Percentiles rank a stretch among this genome's conserved stretches.
These are phyloP conservation scores for Debaryomyces coudertii DNA, from an alignment of 1,139 yeast genomes.

Conservation along the genomic window DNA sequence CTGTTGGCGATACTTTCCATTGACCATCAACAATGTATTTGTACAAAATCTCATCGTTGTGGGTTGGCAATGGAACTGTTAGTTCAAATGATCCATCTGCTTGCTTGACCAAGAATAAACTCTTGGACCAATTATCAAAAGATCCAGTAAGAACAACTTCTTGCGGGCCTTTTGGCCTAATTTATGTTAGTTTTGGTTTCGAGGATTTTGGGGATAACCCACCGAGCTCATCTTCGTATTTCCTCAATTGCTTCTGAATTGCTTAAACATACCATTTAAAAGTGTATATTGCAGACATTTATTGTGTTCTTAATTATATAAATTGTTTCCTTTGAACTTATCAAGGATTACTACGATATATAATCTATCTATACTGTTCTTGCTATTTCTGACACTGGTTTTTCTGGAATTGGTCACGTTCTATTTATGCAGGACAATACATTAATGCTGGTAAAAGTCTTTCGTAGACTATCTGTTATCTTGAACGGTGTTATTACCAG, in stretches of 20 bases:
- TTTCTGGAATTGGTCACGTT: conserved; percentile 7
- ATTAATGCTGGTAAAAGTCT: background rate
- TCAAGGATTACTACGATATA: conserved; percentile 5
- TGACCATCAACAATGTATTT: conserved; percentile 78
- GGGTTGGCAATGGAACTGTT: conserved; percentile 54
- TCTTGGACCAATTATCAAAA: conserved; percentile 73
- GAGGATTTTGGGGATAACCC: background rate
- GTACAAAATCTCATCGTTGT: conserved; percentile 51
- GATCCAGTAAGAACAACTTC: conserved; percentile 76
- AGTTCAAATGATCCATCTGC: conserved; percentile 62
- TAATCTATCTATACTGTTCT: conserved; percentile 8
- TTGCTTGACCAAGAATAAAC: conserved; percentile 60
- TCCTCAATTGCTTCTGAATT: background rate
- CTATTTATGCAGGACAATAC: conserved; percentile 1
- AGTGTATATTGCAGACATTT: conserved; percentile 31
- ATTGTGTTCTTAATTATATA: conserved; percentile 4
- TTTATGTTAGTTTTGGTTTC: conserved; percentile 18
- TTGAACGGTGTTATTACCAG: conserved; percentile 3
- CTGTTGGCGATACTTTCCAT: conserved; percentile 58
- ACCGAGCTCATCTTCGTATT: background rate
- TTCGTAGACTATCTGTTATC: background rate
- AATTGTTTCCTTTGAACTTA: conserved; percentile 4
- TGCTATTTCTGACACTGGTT: conserved; percentile 3
- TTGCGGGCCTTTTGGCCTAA: conserved; percentile 75
- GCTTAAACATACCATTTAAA: conserved; percentile 33